Percentiles rank a stretch among this genome's conserved stretches.
phyloP scores from a whole-genome alignment of 257 asterid genomes.

The Rehmannia glutinosa region DNA sequence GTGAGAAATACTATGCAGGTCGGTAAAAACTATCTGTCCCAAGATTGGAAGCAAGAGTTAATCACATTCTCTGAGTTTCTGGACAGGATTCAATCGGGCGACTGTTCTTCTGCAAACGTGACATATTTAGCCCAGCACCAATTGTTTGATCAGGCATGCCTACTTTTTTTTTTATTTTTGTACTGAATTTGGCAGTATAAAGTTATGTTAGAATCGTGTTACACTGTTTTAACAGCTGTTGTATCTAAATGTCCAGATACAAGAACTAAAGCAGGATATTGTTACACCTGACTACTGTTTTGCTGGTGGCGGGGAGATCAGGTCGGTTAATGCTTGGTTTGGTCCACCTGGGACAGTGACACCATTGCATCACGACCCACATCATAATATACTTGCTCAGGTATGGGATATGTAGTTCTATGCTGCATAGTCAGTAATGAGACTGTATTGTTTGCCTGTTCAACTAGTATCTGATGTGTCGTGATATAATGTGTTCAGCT shows the following conservation, averaged over 20 bases:
- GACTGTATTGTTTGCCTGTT: too few species aligned
- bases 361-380: slow-evolving; percentile 97
- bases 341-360: slow-evolving; percentile 98
- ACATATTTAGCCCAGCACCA: slow-evolving; percentile 92
- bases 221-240: not conserved
- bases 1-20: slow-evolving; percentile 21
- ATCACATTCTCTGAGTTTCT: slow-evolving; percentile 89
- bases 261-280: slow-evolving; percentile 80
- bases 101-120: slow-evolving; percentile 35
- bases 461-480: too few species aligned
- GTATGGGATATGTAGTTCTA: slow-evolving; percentile 38
- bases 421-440: too few species aligned
- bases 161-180: not conserved
- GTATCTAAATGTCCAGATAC: slow-evolving; percentile 54
- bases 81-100: slow-evolving; percentile 60
- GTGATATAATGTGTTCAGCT: too few species aligned
- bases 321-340: slow-evolving; percentile 92
- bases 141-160: slow-evolving; percentile 85
- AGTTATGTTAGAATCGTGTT: not conserved
- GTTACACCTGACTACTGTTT: slow-evolving; percentile 91
- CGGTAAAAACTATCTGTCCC: slow-evolving; percentile 37
- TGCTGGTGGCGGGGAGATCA: slow-evolving; percentile 87
- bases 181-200: slow-evolving; percentile 1
- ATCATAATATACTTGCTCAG: slow-evolving; percentile 98
- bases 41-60: slow-evolving; percentile 59